Evolutionary conservation across 176 grass and related monocot species (phyloP).

Genomic region (Zea luxurians): DNA sequence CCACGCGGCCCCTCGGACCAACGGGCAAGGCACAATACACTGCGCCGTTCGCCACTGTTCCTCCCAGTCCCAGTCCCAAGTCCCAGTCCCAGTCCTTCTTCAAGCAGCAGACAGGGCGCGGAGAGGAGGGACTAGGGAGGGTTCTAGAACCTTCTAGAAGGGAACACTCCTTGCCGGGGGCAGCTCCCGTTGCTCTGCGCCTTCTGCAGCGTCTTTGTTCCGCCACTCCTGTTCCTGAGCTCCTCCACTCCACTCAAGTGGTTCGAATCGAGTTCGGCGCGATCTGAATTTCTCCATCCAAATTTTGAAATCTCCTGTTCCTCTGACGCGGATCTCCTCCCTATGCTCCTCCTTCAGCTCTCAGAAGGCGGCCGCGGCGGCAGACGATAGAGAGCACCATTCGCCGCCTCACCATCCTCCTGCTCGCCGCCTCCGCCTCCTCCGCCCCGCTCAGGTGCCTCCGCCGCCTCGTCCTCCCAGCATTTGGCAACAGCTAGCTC

Average conservation of each 20-base stretch:
- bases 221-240: background rate
- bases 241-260: background rate
- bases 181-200: background rate
- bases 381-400: conserved; percentile 25
- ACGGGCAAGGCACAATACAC: background rate
- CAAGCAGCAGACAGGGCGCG: background rate
- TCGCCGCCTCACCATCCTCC: conserved; percentile 44
- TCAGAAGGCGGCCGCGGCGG: background rate
- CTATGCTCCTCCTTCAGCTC: background rate
- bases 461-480: background rate
- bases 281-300: conserved; percentile 11
- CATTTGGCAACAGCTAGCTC: background rate
- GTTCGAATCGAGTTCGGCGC: background rate
- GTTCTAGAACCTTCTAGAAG: conserved; percentile 45
- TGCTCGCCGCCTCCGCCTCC: conserved; percentile 37
- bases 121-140: background rate
- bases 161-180: background rate
- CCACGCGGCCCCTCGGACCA: background rate
- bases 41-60: background rate
- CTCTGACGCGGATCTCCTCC: conserved; percentile 8
- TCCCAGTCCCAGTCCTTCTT: background rate
- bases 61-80: background rate
- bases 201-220: background rate
- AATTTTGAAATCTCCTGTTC: conserved; percentile 29
- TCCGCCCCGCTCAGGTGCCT: conserved; percentile 35